phyloP scores from a whole-genome alignment of 768 basidiomycete genomes.

The Exsudoporus frostii region DNA sequence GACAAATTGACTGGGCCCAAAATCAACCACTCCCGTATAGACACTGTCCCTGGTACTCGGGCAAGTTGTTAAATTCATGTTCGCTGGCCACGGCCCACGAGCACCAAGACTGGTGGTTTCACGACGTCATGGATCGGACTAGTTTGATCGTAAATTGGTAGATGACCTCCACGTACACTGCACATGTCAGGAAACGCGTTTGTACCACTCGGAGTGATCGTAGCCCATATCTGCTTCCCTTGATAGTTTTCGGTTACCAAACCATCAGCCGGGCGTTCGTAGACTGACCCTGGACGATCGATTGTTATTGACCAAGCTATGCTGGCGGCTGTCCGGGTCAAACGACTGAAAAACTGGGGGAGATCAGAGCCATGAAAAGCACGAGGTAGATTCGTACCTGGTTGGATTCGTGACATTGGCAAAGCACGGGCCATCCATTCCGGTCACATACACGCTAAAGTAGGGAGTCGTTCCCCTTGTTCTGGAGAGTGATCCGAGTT shows the following conservation, averaged over 20 bases:
- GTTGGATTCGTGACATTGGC: background rate
- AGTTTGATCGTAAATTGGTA: slow-evolving; percentile 1
- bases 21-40: background rate
- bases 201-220: background rate
- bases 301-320: background rate
- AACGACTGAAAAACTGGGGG: background rate
- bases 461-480: background rate
- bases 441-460: background rate
- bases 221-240: background rate
- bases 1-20: background rate
- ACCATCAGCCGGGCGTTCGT: slow-evolving; percentile 5
- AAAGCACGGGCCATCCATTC: background rate
- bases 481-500: background rate
- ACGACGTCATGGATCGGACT: background rate
- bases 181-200: slow-evolving; percentile 2
- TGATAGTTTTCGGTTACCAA: slow-evolving; percentile 5
- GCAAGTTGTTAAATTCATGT: background rate
- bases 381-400: background rate
- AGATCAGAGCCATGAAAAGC: background rate
- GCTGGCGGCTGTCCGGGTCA: background rate
- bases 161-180: background rate
- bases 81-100: background rate
- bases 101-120: background rate
- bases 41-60: background rate
- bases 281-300: background rate